Evolutionary conservation across 129 eudicot genomes (phyloP).

Genomic region (Dittrichia graveolens): DNA sequence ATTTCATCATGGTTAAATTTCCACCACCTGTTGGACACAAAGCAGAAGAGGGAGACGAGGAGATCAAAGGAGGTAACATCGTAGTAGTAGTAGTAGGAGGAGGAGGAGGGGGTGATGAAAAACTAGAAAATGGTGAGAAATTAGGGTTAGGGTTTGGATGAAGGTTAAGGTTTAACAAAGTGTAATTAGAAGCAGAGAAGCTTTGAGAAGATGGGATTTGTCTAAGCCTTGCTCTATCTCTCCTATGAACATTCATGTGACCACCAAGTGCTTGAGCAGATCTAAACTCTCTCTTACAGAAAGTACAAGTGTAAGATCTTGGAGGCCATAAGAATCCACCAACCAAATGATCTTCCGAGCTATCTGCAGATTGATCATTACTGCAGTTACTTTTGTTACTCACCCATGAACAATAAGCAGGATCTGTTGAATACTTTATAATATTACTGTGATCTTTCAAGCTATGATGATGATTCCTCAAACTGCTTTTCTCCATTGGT

Average conservation of each 20-base stretch:
- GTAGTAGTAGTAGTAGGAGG: constrained; percentile 25
- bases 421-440: neutral
- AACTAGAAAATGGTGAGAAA: constrained; percentile 27
- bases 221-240: constrained; percentile 66
- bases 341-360: constrained; percentile 18
- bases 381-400: neutral
- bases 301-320: constrained; percentile 67
- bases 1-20: constrained; percentile 35
- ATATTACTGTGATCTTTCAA: constrained; percentile 16
- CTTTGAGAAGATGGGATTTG: constrained; percentile 41
- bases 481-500: constrained; percentile 25
- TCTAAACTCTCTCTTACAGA: constrained; percentile 69
- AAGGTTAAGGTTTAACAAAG: constrained; percentile 39
- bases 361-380: neutral
- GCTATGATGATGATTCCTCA: neutral
- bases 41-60: constrained; percentile 18
- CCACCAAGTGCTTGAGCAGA: constrained; percentile 88
- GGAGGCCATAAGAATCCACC: constrained; percentile 69
- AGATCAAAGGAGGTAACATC: constrained; percentile 25
- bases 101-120: constrained; percentile 19
- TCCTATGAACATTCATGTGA: constrained; percentile 80
- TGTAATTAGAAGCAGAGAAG: constrained; percentile 16
- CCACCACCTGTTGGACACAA: neutral
- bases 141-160: constrained; percentile 40
- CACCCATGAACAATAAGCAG: constrained; percentile 37